Conservation (phyloP, 176 grass and related monocot species). For the Chloris gayana region DNA sequence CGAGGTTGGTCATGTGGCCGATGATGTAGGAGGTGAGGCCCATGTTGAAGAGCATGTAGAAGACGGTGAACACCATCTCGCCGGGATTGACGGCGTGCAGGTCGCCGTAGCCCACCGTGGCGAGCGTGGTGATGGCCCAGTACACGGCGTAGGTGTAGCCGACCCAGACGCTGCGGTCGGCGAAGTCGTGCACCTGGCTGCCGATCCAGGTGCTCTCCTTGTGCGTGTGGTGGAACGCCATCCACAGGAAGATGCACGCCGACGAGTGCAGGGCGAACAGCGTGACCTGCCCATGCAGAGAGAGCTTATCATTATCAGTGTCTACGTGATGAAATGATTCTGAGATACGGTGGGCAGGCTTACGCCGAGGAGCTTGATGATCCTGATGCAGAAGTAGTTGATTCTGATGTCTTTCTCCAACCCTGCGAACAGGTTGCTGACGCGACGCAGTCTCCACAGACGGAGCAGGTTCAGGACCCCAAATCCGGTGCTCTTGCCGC, state of each 20-base stretch:
- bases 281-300: background rate
- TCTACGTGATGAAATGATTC: background rate
- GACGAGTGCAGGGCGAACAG: conserved; percentile 59
- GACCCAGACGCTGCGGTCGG: conserved; percentile 53
- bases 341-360: background rate
- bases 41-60: conserved; percentile 77
- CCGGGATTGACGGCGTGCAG: conserved; percentile 56
- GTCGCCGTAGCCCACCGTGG: conserved; percentile 70
- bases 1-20: conserved; percentile 78
- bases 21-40: conserved; percentile 69
- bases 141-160: conserved; percentile 57
- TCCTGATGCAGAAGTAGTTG: conserved; percentile 64
- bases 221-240: conserved; percentile 44
- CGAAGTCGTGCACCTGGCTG: conserved; percentile 25
- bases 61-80: conserved; percentile 57
- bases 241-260: conserved; percentile 53
- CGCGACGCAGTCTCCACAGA: conserved; percentile 60
- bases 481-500: conserved; percentile 16
- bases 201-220: conserved; percentile 61
- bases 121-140: conserved; percentile 71
- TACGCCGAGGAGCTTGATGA: conserved; percentile 51
- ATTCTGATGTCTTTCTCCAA: conserved; percentile 65
- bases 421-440: conserved; percentile 49
- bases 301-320: background rate
- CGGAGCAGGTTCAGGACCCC: conserved; percentile 54